Evolutionary conservation across 2,329 filamentous ascomycete species (phyloP).

Genomic region (Monosporascus sp.): DNA sequence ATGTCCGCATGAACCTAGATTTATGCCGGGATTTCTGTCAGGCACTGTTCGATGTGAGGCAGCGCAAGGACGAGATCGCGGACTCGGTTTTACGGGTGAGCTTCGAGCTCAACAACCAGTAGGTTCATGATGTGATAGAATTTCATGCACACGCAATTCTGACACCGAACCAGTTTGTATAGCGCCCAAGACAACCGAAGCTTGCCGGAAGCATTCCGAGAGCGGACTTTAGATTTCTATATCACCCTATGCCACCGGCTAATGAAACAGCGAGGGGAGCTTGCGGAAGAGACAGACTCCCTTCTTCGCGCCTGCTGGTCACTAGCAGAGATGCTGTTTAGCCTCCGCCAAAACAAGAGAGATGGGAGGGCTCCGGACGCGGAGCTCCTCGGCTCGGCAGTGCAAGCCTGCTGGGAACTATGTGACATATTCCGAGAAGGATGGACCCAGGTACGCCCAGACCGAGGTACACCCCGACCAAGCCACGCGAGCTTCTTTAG

Average conservation of each 20-base stretch:
- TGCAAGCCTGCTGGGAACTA: constrained; percentile 91
- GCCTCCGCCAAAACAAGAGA: constrained; percentile 72
- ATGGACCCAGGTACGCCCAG: constrained; percentile 83
- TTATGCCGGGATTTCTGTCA: constrained; percentile 91
- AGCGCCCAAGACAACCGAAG: constrained; percentile 78
- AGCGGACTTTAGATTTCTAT: constrained; percentile 90
- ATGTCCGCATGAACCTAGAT: constrained; percentile 72
- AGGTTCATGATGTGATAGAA: constrained; percentile 20
- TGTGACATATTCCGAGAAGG: constrained; percentile 90
- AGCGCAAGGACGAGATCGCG: constrained; percentile 68
- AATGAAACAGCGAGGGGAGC: constrained; percentile 86
- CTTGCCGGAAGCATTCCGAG: constrained; percentile 79
- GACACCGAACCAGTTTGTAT: constrained; percentile 55
- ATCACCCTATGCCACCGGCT: constrained; percentile 87
- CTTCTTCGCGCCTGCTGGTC: constrained; percentile 84
- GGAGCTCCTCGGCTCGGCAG: constrained; percentile 78
- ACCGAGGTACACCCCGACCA: constrained; percentile 78
- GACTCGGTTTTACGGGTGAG: constrained; percentile 88
- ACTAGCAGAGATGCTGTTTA: constrained; percentile 89
- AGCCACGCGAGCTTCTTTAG: constrained; percentile 68
- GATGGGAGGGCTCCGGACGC: constrained; percentile 72
- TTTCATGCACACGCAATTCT: background rate
- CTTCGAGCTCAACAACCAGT: constrained; percentile 93
- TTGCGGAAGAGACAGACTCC: constrained; percentile 77
- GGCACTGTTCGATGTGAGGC: constrained; percentile 78